A percentile compares a stretch with the other conserved stretches of the same genome.
phyloP scores from a whole-genome alignment of 257 asterid species.

The Solanum rostratum region DNA sequence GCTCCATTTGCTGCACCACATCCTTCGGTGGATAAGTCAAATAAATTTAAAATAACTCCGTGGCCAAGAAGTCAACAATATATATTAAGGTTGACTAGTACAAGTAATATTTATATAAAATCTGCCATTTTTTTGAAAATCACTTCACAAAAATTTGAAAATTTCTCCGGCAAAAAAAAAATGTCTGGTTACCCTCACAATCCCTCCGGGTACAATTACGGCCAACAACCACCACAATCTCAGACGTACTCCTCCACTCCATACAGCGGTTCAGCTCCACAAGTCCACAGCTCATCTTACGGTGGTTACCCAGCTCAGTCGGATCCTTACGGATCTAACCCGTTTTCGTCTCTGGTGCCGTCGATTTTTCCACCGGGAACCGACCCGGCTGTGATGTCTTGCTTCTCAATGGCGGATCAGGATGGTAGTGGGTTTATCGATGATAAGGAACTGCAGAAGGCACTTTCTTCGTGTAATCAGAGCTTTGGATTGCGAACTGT shows the following conservation, averaged over 20 bases:
- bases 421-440: constrained; percentile 95
- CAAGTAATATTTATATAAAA: too few relatives aligned
- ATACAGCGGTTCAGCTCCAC: constrained; percentile 14
- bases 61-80: not conserved
- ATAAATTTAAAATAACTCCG: too few relatives aligned
- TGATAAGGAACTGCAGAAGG: constrained; percentile 82
- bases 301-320: too few relatives aligned
- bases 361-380: constrained; percentile 90
- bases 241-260: constrained; percentile 10
- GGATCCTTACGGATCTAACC: constrained; percentile 12
- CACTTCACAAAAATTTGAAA: not conserved
- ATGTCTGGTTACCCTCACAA: constrained; percentile 66
- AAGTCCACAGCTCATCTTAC: not conserved
- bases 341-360: constrained; percentile 57
- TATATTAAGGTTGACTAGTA: not conserved
- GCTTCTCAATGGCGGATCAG: constrained; percentile 77
- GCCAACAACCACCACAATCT: constrained; percentile 6
- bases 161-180: not conserved
- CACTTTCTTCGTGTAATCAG: constrained; percentile 63
- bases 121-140: not conserved
- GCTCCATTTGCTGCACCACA: too few relatives aligned
- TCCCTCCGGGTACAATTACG: constrained; percentile 10
- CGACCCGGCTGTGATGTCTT: constrained; percentile 65
- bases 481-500: constrained; percentile 83
- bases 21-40: too few relatives aligned